phyloP scores from a whole-genome alignment of 257 asterid genomes.

The Rehmannia glutinosa region DNA sequence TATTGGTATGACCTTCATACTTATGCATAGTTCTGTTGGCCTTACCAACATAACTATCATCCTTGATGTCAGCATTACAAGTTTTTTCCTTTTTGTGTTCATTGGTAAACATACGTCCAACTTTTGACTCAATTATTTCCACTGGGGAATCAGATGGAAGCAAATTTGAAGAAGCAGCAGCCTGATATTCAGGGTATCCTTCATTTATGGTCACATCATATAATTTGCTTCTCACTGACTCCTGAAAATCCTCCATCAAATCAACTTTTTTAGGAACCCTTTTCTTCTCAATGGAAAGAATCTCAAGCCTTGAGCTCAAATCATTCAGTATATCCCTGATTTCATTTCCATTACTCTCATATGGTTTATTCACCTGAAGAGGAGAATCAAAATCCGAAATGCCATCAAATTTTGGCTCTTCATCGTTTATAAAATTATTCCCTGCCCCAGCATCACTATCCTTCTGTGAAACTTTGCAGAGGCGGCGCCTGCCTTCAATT shows the following conservation, averaged over 20 bases:
- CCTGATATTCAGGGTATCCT: conserved; percentile 32
- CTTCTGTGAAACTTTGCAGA: conserved; percentile 52
- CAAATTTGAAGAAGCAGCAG: conserved; percentile 43
- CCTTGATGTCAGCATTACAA: conserved; percentile 19
- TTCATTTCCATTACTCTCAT: conserved; percentile 47
- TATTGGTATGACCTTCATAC: conserved; percentile 27
- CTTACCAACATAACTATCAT: conserved; percentile 18
- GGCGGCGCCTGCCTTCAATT: conserved; percentile 85
- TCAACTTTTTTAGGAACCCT: conserved; percentile 40
- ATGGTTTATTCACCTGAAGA: conserved; percentile 29
- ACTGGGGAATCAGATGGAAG: conserved; percentile 35
- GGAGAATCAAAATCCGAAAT: conserved; percentile 61
- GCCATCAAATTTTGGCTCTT: conserved; percentile 32
- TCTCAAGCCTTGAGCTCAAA: conserved; percentile 69
- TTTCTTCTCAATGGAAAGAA: conserved; percentile 73
- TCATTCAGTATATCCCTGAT: conserved; percentile 79
- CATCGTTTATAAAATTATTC: conserved; percentile 17
- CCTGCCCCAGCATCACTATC: conserved; percentile 20
- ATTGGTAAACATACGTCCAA: conserved; percentile 22
- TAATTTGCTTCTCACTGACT: conserved; percentile 22
- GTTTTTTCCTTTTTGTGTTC: conserved; percentile 20
- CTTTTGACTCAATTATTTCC: conserved; percentile 26
- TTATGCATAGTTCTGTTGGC: conserved; percentile 16
- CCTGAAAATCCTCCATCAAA: conserved; percentile 22
- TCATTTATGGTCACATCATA: conserved; percentile 29